Percentiles rank a stretch among this genome's conserved stretches.
Conservation (phyloP, 2,329 filamentous ascomycete species). For the Paecilomyces variotii region DNA sequence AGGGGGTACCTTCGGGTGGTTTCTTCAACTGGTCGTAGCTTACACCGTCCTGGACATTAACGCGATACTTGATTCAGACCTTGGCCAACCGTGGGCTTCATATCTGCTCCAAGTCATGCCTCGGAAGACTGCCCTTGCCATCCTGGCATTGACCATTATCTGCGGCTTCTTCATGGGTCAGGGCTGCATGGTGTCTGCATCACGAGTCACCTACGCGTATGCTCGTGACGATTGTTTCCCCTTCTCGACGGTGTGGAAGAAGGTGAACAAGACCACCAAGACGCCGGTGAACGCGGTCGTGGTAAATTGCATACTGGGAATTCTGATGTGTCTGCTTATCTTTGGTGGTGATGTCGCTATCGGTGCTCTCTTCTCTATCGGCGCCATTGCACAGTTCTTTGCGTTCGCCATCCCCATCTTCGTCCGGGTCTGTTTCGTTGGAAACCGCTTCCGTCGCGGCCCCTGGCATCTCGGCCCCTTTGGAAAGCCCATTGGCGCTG, state of each 20-base stretch:
- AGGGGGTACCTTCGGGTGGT: slow-evolving; percentile 62
- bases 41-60: slow-evolving; percentile 62
- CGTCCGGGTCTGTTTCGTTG: slow-evolving; percentile 44
- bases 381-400: slow-evolving; percentile 60
- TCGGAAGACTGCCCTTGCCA: slow-evolving; percentile 51
- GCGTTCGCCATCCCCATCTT: slow-evolving; percentile 37
- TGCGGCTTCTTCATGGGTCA: slow-evolving; percentile 66
- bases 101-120: slow-evolving; percentile 60
- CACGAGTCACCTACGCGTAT: slow-evolving; percentile 64
- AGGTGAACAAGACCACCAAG: slow-evolving; percentile 52
- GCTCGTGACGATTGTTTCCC: slow-evolving; percentile 65
- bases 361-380: slow-evolving; percentile 62
- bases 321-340: slow-evolving; percentile 54
- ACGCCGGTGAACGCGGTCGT: slow-evolving; percentile 66
- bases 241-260: slow-evolving; percentile 49
- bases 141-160: slow-evolving; percentile 59
- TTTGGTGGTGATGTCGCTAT: slow-evolving; percentile 57
- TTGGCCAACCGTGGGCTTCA: slow-evolving; percentile 63
- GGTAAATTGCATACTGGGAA: slow-evolving; percentile 55
- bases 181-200: slow-evolving; percentile 61
- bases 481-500: slow-evolving; percentile 48
- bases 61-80: slow-evolving; percentile 49
- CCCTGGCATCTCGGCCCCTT: slow-evolving; percentile 61
- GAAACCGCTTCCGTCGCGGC: slow-evolving; percentile 55
- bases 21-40: slow-evolving; percentile 64